phyloP scores from a whole-genome alignment of 23 red algal species.

The Gracilaria gracilis region DNA sequence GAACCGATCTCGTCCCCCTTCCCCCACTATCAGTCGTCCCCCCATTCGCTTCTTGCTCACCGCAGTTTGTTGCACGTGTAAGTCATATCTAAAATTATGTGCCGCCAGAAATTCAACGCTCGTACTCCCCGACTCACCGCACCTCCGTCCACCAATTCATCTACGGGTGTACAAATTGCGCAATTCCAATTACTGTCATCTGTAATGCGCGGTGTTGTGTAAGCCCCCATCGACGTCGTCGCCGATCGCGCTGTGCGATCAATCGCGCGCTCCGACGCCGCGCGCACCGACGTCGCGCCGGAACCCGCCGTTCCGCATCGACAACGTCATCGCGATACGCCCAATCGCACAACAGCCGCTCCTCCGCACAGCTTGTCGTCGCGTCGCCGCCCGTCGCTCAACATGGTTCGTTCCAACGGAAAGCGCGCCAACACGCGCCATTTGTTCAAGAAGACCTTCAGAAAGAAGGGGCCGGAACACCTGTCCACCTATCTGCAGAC shows the following conservation, averaged over 20 bases:
- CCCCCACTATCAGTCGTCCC: no score
- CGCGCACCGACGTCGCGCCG: no score
- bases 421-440: slow-evolving; percentile 96
- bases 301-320: background rate
- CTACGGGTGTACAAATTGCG: no score
- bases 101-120: no score
- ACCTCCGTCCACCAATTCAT: background rate
- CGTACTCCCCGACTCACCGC: no score
- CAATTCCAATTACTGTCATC: no score
- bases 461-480: slow-evolving; percentile 79
- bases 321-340: background rate
- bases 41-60: no score
- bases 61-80: background rate
- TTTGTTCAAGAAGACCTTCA: slow-evolving; percentile 85
- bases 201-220: background rate
- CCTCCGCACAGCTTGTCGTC: background rate
- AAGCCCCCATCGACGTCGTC: background rate
- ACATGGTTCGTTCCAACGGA: slow-evolving; percentile 97
- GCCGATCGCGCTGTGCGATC: background rate
- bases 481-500: slow-evolving; percentile 89
- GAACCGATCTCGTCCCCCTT: no score
- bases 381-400: background rate
- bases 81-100: no score
- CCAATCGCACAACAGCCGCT: background rate
- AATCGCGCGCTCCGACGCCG: background rate